phyloP scores from a whole-genome alignment of 31 red algal species.

The Asparagopsis taxiformis region DNA sequence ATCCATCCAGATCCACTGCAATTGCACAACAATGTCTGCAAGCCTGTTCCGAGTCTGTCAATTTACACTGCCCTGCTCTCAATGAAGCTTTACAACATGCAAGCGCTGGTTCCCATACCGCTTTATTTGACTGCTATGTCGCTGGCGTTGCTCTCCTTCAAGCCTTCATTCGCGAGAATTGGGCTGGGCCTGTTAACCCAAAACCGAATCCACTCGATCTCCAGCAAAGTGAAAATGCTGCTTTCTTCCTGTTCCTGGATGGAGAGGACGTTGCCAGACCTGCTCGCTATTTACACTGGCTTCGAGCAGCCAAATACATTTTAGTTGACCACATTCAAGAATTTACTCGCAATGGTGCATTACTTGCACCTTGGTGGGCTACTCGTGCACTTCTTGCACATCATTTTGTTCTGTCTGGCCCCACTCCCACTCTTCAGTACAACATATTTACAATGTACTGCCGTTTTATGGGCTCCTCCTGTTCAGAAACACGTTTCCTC shows the following conservation, averaged over 20 bases:
- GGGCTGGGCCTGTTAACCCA: slow-evolving; percentile 64
- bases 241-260: slow-evolving; percentile 25
- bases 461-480: slow-evolving; percentile 41
- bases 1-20: slow-evolving; percentile 4
- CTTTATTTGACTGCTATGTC: slow-evolving; percentile 42
- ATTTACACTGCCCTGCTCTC: slow-evolving; percentile 10
- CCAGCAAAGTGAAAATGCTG: slow-evolving; percentile 6
- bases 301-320: slow-evolving; percentile 38
- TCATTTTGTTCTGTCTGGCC: slow-evolving; percentile 33
- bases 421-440: slow-evolving; percentile 37
- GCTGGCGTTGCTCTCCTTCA: slow-evolving; percentile 69
- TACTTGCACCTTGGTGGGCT: slow-evolving; percentile 60
- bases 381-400: slow-evolving; percentile 46
- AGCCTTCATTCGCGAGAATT: slow-evolving; percentile 76
- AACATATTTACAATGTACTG: slow-evolving; percentile 31
- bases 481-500: slow-evolving; percentile 23
- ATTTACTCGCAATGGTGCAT: slow-evolving; percentile 16
- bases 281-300: slow-evolving; percentile 19
- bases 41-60: slow-evolving; percentile 17
- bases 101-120: not conserved
- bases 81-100: slow-evolving; percentile 12
- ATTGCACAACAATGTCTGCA: slow-evolving; percentile 2
- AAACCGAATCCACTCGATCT: slow-evolving; percentile 1
- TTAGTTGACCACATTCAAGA: slow-evolving; percentile 29
- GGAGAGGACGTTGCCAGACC: slow-evolving; percentile 52